Evolutionary conservation across 208 protist genomes (phyloP).

Genomic region (Blastocrithidia nonstop): DNA sequence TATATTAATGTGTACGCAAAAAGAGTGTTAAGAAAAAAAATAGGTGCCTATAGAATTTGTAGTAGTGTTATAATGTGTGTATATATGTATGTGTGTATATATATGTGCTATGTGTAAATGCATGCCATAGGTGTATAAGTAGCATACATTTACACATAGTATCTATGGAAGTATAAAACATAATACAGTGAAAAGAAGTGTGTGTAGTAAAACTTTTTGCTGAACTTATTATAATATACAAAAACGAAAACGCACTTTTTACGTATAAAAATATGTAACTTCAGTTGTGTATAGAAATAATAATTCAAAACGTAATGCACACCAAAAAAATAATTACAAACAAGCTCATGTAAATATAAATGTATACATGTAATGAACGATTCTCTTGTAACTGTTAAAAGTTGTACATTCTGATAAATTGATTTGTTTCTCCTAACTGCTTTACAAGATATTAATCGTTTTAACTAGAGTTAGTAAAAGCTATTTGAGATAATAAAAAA

Average conservation of each 20-base stretch:
- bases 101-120: too few species aligned
- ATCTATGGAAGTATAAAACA: background rate
- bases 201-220: background rate
- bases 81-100: too few species aligned
- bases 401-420: too few species aligned
- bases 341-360: conserved; percentile 2
- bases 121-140: too few species aligned
- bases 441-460: too few species aligned
- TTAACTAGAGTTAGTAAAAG: too few species aligned
- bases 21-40: too few species aligned
- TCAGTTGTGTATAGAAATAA: too few species aligned
- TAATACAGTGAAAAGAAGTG: background rate
- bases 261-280: conserved; percentile 1
- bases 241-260: background rate
- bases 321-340: conserved; percentile 2
- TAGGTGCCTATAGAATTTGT: too few species aligned
- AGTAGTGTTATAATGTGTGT: too few species aligned
- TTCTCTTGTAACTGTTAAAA: background rate
- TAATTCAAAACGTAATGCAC: background rate
- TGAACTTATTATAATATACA: background rate
- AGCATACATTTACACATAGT: background rate
- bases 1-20: too few species aligned
- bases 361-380: conserved; percentile 4
- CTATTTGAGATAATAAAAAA: conserved; percentile 4
- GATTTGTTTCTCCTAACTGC: too few species aligned